A percentile compares a stretch with the other conserved stretches of the same genome.
These are phyloP conservation scores for Hypoxylon rubiginosum DNA, from an alignment of 2,329 filamentous ascomycete species.

Conservation along the genomic window DNA sequence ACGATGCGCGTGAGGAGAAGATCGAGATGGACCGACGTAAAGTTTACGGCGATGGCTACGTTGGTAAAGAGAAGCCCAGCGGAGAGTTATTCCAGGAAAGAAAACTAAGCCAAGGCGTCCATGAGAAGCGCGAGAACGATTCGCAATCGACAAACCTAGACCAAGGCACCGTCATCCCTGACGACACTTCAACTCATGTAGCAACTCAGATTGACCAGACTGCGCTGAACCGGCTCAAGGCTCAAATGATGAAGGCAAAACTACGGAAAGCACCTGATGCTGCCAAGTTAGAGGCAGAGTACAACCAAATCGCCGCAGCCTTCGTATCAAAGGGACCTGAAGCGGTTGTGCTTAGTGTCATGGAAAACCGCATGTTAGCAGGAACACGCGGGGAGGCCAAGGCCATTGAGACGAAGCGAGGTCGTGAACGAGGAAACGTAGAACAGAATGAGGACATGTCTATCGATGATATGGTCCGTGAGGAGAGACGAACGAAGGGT, in stretches of 20 bases:
- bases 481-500: constrained; percentile 87
- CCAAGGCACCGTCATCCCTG: constrained; percentile 71
- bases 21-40: constrained; percentile 87
- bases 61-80: constrained; percentile 86
- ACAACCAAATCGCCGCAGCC: constrained; percentile 79
- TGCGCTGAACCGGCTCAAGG: constrained; percentile 87
- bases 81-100: constrained; percentile 88
- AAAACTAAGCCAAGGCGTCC: constrained; percentile 68
- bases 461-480: constrained; percentile 96
- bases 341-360: constrained; percentile 84
- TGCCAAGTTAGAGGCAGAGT: constrained; percentile 83
- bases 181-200: constrained; percentile 62
- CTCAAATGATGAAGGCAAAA: constrained; percentile 96
- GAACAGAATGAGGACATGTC: constrained; percentile 95
- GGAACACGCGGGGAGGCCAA: constrained; percentile 81
- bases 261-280: constrained; percentile 82
- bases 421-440: constrained; percentile 85
- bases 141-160: constrained; percentile 53
- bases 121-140: constrained; percentile 50
- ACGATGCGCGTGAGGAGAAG: constrained; percentile 93
- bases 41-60: constrained; percentile 87
- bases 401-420: constrained; percentile 81
- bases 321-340: constrained; percentile 70
- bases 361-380: constrained; percentile 91
- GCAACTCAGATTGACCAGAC: constrained; percentile 78